Conservation (phyloP, 225 moss, liverwort and hornwort genomes). For the Thuidium tamariscinum region DNA sequence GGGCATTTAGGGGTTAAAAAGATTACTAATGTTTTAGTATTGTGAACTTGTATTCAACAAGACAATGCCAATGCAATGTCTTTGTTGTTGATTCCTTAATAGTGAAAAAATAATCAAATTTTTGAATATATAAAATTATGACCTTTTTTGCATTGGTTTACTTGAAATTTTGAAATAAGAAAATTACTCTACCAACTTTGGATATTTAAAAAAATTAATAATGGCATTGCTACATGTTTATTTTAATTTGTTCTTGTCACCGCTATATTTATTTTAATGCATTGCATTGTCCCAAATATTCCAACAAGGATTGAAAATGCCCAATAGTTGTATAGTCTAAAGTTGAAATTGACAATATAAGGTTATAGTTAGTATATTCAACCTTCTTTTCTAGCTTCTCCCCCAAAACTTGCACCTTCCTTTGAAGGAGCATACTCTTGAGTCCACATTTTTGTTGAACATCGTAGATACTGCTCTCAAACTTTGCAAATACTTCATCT, state of each 20-base stretch:
- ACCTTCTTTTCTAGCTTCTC: constrained; percentile 75
- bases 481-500: constrained; percentile 67
- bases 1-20: no score
- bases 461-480: constrained; percentile 68
- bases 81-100: not conserved
- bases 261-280: not conserved
- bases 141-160: not conserved
- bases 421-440: constrained; percentile 63
- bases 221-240: not conserved
- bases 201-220: not conserved
- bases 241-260: not conserved
- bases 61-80: not conserved
- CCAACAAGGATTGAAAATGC: fast-evolving
- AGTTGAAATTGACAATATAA: not conserved
- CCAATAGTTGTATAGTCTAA: no score
- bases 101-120: fast-evolving
- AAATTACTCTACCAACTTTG: not conserved
- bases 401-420: constrained; percentile 63
- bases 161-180: not conserved
- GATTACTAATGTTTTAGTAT: not conserved
- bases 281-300: fast-evolving
- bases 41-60: not conserved
- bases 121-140: not conserved
- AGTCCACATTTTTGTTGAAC: constrained; percentile 89
- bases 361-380: not conserved